A percentile compares a stretch with the other conserved stretches of the same genome.
phyloP scores from a whole-genome alignment of 1,139 yeast genomes.

The Pneumocystis jirovecii region DNA sequence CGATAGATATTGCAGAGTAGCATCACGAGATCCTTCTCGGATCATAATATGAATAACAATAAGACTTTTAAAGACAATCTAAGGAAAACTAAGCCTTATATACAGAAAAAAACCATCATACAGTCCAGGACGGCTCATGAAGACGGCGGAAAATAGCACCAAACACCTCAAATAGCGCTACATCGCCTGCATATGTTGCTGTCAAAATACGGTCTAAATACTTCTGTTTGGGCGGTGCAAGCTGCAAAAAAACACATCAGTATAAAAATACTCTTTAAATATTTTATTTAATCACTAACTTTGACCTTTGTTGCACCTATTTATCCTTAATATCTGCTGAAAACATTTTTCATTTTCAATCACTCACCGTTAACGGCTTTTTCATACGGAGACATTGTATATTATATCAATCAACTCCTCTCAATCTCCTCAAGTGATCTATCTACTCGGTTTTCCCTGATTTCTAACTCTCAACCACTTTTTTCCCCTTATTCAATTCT shows the following conservation, averaged over 20 bases:
- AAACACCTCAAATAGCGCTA: constrained; percentile 54
- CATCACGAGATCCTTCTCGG: constrained; percentile 72
- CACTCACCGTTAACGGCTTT: neutral
- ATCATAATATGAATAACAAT: constrained; percentile 81
- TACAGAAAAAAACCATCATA: constrained; percentile 11
- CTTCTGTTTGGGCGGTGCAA: constrained; percentile 97
- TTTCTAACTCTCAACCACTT: neutral
- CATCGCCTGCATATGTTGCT: constrained; percentile 43
- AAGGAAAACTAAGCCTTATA: neutral
- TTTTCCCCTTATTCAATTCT: neutral
- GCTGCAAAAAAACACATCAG: constrained; percentile 32
- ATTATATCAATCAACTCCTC: neutral
- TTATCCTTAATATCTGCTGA: neutral
- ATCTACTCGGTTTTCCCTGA: neutral
- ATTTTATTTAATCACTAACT: neutral
- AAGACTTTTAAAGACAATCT: constrained; percentile 65
- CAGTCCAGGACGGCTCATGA: constrained; percentile 73
- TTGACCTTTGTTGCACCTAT: neutral
- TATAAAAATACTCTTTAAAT: neutral
- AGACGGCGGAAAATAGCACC: constrained; percentile 44
- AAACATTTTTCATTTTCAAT: neutral
- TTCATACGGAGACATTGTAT: neutral
- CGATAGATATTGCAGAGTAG: constrained; percentile 50
- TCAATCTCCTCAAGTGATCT: neutral
- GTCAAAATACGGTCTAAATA: constrained; percentile 83